A percentile compares a stretch with the other conserved stretches of the same genome.
These are phyloP conservation scores for Penicillium sp. DNA, from an alignment of 2,329 filamentous ascomycete species.

Conservation along the genomic window DNA sequence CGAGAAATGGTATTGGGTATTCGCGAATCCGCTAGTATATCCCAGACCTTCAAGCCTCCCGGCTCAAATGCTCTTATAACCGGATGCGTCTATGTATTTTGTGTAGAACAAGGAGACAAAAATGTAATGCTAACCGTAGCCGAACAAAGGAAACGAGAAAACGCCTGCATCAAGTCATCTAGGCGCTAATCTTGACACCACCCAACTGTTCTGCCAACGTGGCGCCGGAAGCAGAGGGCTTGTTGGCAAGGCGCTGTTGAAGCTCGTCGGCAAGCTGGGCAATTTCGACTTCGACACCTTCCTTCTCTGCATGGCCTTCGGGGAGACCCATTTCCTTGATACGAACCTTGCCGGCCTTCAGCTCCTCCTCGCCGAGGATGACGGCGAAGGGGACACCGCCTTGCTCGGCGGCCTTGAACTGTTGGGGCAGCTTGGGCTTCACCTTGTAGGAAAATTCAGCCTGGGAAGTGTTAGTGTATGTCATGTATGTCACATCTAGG, in stretches of 20 bases:
- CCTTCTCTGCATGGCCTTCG: slow-evolving; percentile 85
- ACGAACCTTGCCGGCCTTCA: slow-evolving; percentile 77
- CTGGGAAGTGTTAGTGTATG: slow-evolving; percentile 36
- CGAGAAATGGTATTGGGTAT: slow-evolving; percentile 13
- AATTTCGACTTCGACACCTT: slow-evolving; percentile 72
- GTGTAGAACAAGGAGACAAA: not conserved
- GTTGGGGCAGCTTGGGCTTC: slow-evolving; percentile 81
- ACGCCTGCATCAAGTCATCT: not conserved
- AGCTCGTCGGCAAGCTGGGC: slow-evolving; percentile 26
- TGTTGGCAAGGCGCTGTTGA: slow-evolving; percentile 23
- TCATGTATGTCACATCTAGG: not conserved
- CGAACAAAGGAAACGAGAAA: not conserved
- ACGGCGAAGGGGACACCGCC: slow-evolving; percentile 79
- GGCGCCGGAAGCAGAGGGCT: slow-evolving; percentile 16
- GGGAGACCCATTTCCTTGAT: slow-evolving; percentile 81
- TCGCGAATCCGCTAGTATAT: slow-evolving; percentile 1
- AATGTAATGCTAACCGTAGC: not conserved
- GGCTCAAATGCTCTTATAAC: not conserved
- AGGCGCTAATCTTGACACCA: slow-evolving; percentile 16
- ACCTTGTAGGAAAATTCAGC: slow-evolving; percentile 87
- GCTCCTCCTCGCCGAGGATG: slow-evolving; percentile 87
- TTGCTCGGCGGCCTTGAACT: slow-evolving; percentile 86
- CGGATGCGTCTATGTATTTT: not conserved
- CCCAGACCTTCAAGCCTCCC: not conserved
- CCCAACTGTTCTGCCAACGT: slow-evolving; percentile 25